Percentiles rank a stretch among this genome's conserved stretches.
Evolutionary conservation across 1,139 yeast species (phyloP).

Genomic region (Yamadazyma kanchanaburiensis): DNA sequence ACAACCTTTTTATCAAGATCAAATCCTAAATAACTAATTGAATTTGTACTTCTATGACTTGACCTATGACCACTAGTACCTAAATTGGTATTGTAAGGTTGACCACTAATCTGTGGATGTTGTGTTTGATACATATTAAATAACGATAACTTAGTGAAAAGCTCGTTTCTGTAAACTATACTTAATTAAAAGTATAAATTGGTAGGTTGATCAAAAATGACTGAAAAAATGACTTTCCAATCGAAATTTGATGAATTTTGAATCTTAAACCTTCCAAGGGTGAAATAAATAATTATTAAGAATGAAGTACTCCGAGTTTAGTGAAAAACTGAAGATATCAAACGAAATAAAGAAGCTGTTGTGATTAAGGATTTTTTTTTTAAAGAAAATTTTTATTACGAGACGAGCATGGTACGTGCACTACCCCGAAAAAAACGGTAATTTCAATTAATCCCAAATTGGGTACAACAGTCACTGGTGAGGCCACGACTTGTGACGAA

Average conservation of each 20-base stretch:
- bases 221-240: too few species aligned
- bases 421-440: too few species aligned
- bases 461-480: too few species aligned
- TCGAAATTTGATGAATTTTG: too few species aligned
- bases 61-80: conserved; percentile 42
- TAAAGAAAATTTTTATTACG: conserved; percentile 4
- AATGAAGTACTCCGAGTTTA: conserved; percentile 11
- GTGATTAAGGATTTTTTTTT: conserved; percentile 1
- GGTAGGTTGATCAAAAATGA: too few species aligned
- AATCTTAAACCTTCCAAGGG: too few species aligned
- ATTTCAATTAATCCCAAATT: too few species aligned
- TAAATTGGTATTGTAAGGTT: conserved; percentile 19
- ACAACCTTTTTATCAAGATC: conserved; percentile 2
- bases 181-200: too few species aligned
- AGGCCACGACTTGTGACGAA: too few species aligned
- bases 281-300: conserved; percentile 1
- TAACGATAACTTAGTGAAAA: conserved; percentile 42
- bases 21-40: conserved; percentile 20
- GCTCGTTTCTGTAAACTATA: too few species aligned
- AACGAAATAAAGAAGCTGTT: conserved; percentile 2
- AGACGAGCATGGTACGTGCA: too few species aligned
- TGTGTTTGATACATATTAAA: conserved; percentile 4
- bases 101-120: conserved; percentile 1
- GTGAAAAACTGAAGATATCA: conserved; percentile 12
- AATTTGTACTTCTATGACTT: conserved; percentile 33